A percentile compares a stretch with the other conserved stretches of the same genome.
phyloP scores from a whole-genome alignment of 257 asterid species.

The Leonotis leonurus region DNA sequence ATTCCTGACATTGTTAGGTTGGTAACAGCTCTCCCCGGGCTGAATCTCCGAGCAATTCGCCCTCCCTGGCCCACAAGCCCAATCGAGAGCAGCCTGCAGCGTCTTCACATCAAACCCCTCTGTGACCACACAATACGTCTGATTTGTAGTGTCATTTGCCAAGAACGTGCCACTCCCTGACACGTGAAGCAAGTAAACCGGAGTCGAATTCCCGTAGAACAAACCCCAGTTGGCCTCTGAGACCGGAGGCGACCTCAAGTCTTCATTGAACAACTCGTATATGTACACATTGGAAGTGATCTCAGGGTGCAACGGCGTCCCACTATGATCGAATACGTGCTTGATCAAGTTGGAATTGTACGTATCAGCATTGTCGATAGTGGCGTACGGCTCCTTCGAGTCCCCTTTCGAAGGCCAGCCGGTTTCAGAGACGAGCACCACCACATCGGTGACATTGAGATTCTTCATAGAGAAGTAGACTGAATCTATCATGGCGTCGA shows the following conservation, averaged over 20 bases:
- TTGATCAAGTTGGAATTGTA: conserved; percentile 84
- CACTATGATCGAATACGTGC: conserved; percentile 65
- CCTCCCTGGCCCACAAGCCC: conserved; percentile 99
- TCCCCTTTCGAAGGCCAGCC: conserved; percentile 99
- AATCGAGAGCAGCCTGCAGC: conserved; percentile 86
- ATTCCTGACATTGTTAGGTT: conserved; percentile 73
- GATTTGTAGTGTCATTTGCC: conserved; percentile 89
- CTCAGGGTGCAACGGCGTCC: conserved; percentile 92
- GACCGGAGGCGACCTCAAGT: conserved; percentile 72
- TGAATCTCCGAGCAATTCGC: conserved; percentile 94
- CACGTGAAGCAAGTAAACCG: conserved; percentile 88
- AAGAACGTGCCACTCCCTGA: conserved; percentile 87
- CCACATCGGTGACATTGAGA: conserved; percentile 71
- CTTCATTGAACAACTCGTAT: conserved; percentile 91
- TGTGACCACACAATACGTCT: conserved; percentile 67
- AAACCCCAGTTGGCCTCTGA: conserved; percentile 97
- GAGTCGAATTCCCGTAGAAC: conserved; percentile 78
- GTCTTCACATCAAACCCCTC: conserved; percentile 66
- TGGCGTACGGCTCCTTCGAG: conserved; percentile 88
- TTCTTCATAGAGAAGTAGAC: conserved; percentile 90
- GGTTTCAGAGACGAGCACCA: conserved; percentile 68
- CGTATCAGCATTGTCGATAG: conserved; percentile 73
- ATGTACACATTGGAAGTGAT: conserved; percentile 69
- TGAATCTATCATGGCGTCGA: conserved; percentile 97
- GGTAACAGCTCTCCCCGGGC: conserved; percentile 90